Base-by-base conservation (phyloP, 768 basidiomycete genomes). In the Crepidotus variabilis region DNA sequence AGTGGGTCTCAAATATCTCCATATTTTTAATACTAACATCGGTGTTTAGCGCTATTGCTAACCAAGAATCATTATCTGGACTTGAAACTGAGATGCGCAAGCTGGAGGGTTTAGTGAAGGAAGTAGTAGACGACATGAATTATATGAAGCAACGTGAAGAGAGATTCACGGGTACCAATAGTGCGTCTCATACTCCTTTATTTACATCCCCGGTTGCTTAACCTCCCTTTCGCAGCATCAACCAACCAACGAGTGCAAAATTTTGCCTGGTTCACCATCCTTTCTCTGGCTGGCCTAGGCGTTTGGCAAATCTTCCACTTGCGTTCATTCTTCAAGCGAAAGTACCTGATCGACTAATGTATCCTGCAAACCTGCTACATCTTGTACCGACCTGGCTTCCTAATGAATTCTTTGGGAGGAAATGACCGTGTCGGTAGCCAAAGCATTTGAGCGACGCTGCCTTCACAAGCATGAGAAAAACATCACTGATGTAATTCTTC, bases 51-150 rank as follows among this genome's bases (percentile, higher is more conserved):
- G 97, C 97, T 22, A 99, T 98, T 69, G 97, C 97, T 9, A 98
- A 97, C 74, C 95, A 98, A 69, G 97, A 99, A 70, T 94, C 92
- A 0, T 78, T 98, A 0, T 97, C 94, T 6, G 90, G 90, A 0
- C 83, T 99, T 18, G 97, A 99, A 73, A 95, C 93, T 0, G 97
- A 98, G 71, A 98, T 98, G 95, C 85, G 94, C 39, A 98, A 98
- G 67, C 79, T 99, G 2, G 97, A 99, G 70, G 95, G 93, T 0
- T 71, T 98, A 13, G 90, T 94, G 34, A 92, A 94, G 69, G 97
- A 98, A 75, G 86, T 99, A 52, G 85, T 89, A 13, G 95, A 98
- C 63, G 95, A 99, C 72, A 78, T 98, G 77, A 82, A 83, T 7
- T 98, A 96, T 73, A 82, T 99, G 58, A 92, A 94, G 75, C 73